Conservation (phyloP, 75 land plant species). For the Pinus albicaulis region DNA sequence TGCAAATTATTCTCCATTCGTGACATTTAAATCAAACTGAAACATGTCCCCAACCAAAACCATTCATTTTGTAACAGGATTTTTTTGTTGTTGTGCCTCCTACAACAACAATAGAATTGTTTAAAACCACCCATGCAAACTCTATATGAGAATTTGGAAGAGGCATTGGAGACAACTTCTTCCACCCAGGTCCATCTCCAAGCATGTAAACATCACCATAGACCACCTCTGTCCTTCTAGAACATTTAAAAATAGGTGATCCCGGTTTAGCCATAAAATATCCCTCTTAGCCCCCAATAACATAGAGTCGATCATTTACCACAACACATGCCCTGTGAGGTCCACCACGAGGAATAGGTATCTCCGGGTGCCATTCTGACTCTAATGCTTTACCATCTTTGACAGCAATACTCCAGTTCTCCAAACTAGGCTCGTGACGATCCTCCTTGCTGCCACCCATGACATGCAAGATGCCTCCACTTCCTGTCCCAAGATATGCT, state of each 20-base stretch:
- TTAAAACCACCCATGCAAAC: too few species aligned
- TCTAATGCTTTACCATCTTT: constrained; percentile 86
- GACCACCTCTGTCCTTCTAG: constrained; percentile 84
- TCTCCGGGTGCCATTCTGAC: constrained; percentile 69
- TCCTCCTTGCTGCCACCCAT: constrained; percentile 99
- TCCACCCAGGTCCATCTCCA: too few species aligned
- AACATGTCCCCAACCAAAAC: too few species aligned
- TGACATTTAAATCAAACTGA: too few species aligned
- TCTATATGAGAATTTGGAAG: neutral
- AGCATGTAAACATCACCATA: too few species aligned
- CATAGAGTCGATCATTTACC: constrained; percentile 64
- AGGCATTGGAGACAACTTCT: too few species aligned
- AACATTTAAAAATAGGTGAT: constrained; percentile 93
- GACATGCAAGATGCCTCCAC: constrained; percentile 95
- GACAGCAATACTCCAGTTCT: constrained; percentile 97
- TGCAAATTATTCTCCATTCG: too few species aligned
- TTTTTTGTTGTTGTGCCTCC: too few species aligned
- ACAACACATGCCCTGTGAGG: constrained; percentile 98
- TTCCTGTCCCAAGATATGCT: too few species aligned
- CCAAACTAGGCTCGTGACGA: constrained; percentile 79
- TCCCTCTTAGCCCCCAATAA: constrained; percentile 98
- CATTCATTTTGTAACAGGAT: too few species aligned
- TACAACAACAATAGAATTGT: too few species aligned
- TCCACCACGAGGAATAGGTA: constrained; percentile 96
- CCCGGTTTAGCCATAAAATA: constrained; percentile 98